Base-by-base conservation (phyloP, 202 grass and related monocot species). In the Cymbopogon flexuosus region DNA sequence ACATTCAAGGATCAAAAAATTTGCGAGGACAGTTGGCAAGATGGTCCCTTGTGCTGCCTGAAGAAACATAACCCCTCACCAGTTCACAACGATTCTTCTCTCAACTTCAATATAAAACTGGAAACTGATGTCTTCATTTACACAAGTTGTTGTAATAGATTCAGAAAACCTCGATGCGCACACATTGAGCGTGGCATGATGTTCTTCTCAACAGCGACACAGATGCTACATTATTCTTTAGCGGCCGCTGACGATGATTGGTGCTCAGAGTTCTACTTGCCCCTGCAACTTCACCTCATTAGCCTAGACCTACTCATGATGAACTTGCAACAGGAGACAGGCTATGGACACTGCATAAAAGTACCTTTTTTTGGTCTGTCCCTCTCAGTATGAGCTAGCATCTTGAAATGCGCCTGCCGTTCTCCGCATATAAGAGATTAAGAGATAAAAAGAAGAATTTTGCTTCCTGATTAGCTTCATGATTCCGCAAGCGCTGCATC, bases 391-490 rank as follows among this genome's bases (percentile, higher is more conserved):
- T 65, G 78, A 62, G 19, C 46, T 60, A 67, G 74, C 59, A 83
- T 56, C 68, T 68, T 68, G 49, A 15, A 11, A 1, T 52, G 82
- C 78, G 29, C 7, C 72, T 82, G 46, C 40, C 1, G 34, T 85
- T 89, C 60, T 65, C 67, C 78, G 66, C 83, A 78, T 82, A 72
- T 78, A 72, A 67, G 73, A 81, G 72, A 82, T 73, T 82, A 73
- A 68, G 68, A 77, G 72, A 82, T 60, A 47, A 78, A 73, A 60
- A 76, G 8, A 61, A 67, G 22, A 82, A 82, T 29, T 89, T 85
- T 18, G 66, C 82, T 81, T 77, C 58, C 0, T 77, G 24, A 0
- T 85, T 66, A 61, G 37, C 47, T 70, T 73, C 66, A 66, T 42
- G 83, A 82, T 78, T 82, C 78, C 76, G 39, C 43, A 72, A 59